Evolutionary conservation across 208 protist species (phyloP).

Genomic region (Endotrypanum monterogeii): DNA sequence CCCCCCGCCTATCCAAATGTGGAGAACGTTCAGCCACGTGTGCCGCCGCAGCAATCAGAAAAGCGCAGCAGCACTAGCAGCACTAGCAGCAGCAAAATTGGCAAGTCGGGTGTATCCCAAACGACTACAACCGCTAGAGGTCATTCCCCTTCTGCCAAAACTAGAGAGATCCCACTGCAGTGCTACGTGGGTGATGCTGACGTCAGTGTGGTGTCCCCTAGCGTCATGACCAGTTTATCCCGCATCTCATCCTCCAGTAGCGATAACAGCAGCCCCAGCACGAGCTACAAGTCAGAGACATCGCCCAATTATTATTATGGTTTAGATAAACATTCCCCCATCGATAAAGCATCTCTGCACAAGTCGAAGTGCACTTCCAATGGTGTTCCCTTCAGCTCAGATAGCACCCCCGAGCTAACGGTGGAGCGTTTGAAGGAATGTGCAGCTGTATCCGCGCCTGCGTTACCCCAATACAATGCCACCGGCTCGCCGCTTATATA

Average conservation of each 20-base stretch:
- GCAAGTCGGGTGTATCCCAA: background rate
- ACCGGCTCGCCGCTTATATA: background rate
- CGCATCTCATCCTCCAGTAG: constrained; percentile 15
- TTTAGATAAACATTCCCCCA: background rate
- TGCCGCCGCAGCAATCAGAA: background rate
- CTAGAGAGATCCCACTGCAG: background rate
- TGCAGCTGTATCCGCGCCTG: constrained; percentile 11
- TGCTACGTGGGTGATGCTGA: background rate
- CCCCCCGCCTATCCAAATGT: background rate
- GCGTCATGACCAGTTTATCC: background rate
- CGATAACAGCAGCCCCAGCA: constrained; percentile 1
- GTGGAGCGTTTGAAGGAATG: constrained; percentile 24
- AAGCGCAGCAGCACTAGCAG: background rate
- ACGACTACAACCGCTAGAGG: background rate
- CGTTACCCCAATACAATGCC: constrained; percentile 11
- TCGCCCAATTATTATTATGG: background rate
- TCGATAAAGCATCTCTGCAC: background rate
- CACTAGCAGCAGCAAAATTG: background rate
- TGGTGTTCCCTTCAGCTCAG: background rate
- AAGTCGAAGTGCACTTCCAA: background rate
- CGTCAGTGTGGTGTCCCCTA: background rate
- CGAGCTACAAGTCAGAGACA: background rate
- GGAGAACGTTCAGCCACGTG: background rate
- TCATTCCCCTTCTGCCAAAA: background rate
- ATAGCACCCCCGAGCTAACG: constrained; percentile 8